Conservation (phyloP, 1,284 basidiomycete genomes). For the Ustilago curta region DNA sequence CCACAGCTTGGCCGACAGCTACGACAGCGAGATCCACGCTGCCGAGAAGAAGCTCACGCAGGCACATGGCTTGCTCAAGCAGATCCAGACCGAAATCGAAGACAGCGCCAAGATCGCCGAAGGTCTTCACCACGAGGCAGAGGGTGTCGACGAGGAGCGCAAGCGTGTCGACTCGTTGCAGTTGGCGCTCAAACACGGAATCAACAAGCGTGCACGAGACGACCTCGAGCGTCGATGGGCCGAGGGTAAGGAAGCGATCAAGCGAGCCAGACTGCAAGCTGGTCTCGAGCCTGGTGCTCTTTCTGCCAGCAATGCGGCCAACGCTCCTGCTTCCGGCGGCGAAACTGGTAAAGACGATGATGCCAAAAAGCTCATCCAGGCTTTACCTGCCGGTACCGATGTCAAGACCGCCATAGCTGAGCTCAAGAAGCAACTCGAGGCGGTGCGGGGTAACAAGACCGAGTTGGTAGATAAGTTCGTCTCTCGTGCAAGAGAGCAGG, state of each 20-base stretch:
- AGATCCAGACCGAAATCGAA: constrained; percentile 90
- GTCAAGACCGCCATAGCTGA: constrained; percentile 46
- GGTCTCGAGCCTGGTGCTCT: constrained; percentile 42
- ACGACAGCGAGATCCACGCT: constrained; percentile 89
- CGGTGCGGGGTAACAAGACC: constrained; percentile 41
- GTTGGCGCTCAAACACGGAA: constrained; percentile 77
- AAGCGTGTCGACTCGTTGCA: constrained; percentile 77
- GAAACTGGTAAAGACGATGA: constrained; percentile 7
- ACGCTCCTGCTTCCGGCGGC: constrained; percentile 10
- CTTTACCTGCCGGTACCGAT: constrained; percentile 26
- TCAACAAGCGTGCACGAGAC: constrained; percentile 80
- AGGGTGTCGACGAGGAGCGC: constrained; percentile 78
- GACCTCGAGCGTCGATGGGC: constrained; percentile 57
- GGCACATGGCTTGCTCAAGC: constrained; percentile 85
- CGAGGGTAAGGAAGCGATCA: constrained; percentile 49
- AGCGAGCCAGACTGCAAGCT: constrained; percentile 49
- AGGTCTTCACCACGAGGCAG: constrained; percentile 75
- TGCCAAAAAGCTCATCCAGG: constrained; percentile 24
- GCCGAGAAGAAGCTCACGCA: constrained; percentile 93
- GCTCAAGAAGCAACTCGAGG: constrained; percentile 44
- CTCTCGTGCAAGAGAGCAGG: constrained; percentile 55
- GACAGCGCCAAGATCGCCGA: constrained; percentile 84
- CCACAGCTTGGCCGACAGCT: constrained; percentile 88
- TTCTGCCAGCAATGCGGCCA: constrained; percentile 26
- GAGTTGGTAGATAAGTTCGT: constrained; percentile 52